These are phyloP conservation scores for Microcyclospora pomicola DNA, from an alignment of 2,329 filamentous ascomycete species.

Conservation along the genomic window DNA sequence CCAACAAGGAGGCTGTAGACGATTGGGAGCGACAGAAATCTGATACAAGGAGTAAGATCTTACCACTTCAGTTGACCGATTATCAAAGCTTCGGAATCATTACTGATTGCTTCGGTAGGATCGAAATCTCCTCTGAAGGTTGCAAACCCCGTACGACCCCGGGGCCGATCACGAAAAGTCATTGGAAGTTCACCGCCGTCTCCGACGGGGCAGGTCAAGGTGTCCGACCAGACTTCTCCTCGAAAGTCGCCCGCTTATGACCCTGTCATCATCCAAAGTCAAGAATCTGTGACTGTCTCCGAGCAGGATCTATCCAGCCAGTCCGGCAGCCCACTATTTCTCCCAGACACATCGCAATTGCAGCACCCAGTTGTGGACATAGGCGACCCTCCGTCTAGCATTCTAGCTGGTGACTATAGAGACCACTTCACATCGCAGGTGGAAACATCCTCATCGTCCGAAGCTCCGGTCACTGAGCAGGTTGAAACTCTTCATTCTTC, in stretches of 20 bases:
- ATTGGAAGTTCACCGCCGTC: conserved; percentile 12
- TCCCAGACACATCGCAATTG: not conserved
- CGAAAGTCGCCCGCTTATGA: conserved; percentile 1
- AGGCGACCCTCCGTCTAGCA: conserved; percentile 17
- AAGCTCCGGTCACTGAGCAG: not conserved
- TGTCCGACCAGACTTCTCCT: not conserved
- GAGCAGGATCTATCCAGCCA: not conserved
- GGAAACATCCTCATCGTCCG: not conserved
- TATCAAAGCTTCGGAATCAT: too few relatives aligned
- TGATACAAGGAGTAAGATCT: conserved; percentile 2
- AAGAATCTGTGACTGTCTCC: conserved; percentile 2
- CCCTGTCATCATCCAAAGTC: conserved; percentile 16
- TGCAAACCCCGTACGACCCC: not conserved
- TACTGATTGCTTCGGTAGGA: not conserved
- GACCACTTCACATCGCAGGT: conserved; percentile 4
- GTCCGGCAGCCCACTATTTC: conserved; percentile 9
- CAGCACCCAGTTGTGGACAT: conserved; percentile 4
- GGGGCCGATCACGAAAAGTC: conserved; percentile 4
- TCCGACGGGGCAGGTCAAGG: conserved; percentile 1
- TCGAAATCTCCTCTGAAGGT: not conserved
- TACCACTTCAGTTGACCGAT: not conserved
- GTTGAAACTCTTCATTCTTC: too few relatives aligned
- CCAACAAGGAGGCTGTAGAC: conserved; percentile 22
- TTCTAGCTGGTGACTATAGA: conserved; percentile 12
- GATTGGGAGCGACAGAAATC: conserved; percentile 23